phyloP scores from a whole-genome alignment of 2,329 filamentous ascomycete species.

The Aspergillus tubingensis region DNA sequence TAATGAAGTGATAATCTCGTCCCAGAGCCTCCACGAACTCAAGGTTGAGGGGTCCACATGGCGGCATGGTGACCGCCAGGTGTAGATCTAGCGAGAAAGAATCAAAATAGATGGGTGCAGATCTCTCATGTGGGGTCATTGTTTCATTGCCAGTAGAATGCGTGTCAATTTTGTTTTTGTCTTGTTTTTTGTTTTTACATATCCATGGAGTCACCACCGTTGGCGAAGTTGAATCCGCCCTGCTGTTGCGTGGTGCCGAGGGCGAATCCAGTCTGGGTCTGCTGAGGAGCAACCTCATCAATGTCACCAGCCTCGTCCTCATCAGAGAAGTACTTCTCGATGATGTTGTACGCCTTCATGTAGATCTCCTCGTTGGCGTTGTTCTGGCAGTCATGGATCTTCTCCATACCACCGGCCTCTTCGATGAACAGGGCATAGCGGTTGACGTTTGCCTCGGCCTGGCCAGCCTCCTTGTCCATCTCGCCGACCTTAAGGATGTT shows the following conservation, averaged over 20 bases:
- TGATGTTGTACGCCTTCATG: conserved; percentile 99
- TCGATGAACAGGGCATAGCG: conserved; percentile 97
- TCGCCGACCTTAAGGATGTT: conserved; percentile 99
- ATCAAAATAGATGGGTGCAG: conserved; percentile 16
- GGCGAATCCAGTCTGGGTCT: conserved; percentile 74
- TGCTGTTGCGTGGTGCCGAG: conserved; percentile 66
- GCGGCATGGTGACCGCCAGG: conserved; percentile 7
- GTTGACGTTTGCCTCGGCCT: conserved; percentile 67
- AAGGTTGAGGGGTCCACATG: conserved; percentile 5
- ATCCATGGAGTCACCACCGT: conserved; percentile 71
- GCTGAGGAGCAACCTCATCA: conserved; percentile 74
- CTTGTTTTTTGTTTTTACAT: conserved; percentile 55
- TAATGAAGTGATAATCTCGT: conserved; percentile 1
- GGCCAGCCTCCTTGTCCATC: conserved; percentile 87
- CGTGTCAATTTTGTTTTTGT: conserved; percentile 13
- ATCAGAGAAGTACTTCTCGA: conserved; percentile 99
- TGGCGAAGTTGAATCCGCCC: conserved; percentile 91
- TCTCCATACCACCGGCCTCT: conserved; percentile 98
- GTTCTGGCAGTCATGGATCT: conserved; percentile 99
- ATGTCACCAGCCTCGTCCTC: conserved; percentile 86
- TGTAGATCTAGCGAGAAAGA: conserved; percentile 18
- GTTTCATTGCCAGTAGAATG: conserved; percentile 18
- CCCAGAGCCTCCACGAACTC: conserved; percentile 16
- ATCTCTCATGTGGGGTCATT: conserved; percentile 15
- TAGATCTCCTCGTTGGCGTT: conserved; percentile 99